A percentile compares a stretch with the other conserved stretches of the same genome.
These are phyloP conservation scores for Lipomyces spencermartinsiae DNA, from an alignment of 805 yeast species.

Conservation along the genomic window DNA sequence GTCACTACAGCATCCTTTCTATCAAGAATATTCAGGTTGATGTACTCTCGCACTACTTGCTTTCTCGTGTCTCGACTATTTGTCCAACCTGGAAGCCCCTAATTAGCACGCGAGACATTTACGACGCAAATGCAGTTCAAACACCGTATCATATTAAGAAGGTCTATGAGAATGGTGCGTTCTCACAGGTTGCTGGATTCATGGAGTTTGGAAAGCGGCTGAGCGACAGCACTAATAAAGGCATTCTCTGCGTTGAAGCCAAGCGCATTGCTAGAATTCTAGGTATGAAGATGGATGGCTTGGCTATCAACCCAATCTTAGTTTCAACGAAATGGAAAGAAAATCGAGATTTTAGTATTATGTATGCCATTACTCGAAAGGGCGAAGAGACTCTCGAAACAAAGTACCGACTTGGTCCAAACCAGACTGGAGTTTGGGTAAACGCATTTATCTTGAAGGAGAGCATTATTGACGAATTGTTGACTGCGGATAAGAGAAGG, in stretches of 20 bases:
- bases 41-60: conserved; percentile 58
- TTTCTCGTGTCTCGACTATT: conserved; percentile 56
- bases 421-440: conserved; percentile 45
- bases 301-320: conserved; percentile 25
- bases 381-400: conserved; percentile 42
- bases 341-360: conserved; percentile 63
- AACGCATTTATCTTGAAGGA: conserved; percentile 51
- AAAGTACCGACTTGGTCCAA: conserved; percentile 42
- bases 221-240: conserved; percentile 56
- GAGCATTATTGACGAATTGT: conserved; percentile 48
- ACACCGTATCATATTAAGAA: conserved; percentile 57
- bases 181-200: conserved; percentile 71
- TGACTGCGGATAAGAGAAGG: conserved; percentile 40
- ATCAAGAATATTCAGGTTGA: conserved; percentile 81
- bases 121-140: conserved; percentile 53
- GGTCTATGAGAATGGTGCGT: conserved; percentile 65
- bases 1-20: conserved; percentile 61
- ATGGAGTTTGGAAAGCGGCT: conserved; percentile 63
- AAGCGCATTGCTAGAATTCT: conserved; percentile 43
- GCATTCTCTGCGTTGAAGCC: conserved; percentile 46
- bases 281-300: conserved; percentile 43
- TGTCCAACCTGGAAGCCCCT: conserved; percentile 52
- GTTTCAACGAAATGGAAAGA: conserved; percentile 48
- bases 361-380: conserved; percentile 59
- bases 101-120: conserved; percentile 55